phyloP scores from a whole-genome alignment of 2,329 filamentous ascomycete species.

The Didymella exigua region DNA sequence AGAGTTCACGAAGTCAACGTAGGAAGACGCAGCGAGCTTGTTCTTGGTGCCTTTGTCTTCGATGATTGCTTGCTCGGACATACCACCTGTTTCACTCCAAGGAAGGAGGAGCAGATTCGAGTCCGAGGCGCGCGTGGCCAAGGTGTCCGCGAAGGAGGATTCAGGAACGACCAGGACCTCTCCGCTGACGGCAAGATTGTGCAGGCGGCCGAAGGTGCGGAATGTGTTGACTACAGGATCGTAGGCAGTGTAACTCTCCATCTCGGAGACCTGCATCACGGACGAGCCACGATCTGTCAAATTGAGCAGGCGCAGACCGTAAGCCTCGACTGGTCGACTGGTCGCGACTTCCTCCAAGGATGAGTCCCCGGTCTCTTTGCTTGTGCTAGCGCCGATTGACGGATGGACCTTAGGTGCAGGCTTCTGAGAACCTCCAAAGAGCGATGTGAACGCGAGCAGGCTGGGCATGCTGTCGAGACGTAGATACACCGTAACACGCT shows the following conservation, averaged over 20 bases:
- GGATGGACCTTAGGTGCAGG: slow-evolving; percentile 49
- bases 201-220: slow-evolving; percentile 81
- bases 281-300: slow-evolving; percentile 91
- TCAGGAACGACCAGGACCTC: slow-evolving; percentile 81
- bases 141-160: slow-evolving; percentile 76
- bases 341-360: slow-evolving; percentile 20
- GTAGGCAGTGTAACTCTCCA: slow-evolving; percentile 66
- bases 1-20: slow-evolving; percentile 74
- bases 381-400: slow-evolving; percentile 29
- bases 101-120: slow-evolving; percentile 79
- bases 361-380: slow-evolving; percentile 30
- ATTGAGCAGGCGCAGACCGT: slow-evolving; percentile 84
- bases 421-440: slow-evolving; percentile 67
- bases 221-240: slow-evolving; percentile 93
- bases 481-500: slow-evolving; percentile 77
- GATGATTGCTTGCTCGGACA: slow-evolving; percentile 67
- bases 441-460: slow-evolving; percentile 79
- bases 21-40: slow-evolving; percentile 66
- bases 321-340: slow-evolving; percentile 68
- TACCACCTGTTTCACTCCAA: slow-evolving; percentile 83
- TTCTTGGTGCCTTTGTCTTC: slow-evolving; percentile 58
- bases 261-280: slow-evolving; percentile 90
- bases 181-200: slow-evolving; percentile 82
- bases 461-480: slow-evolving; percentile 83
- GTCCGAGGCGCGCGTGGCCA: slow-evolving; percentile 65